Evolutionary conservation across 139 green algal genomes (phyloP).

Genomic region (Volvox africanus): DNA sequence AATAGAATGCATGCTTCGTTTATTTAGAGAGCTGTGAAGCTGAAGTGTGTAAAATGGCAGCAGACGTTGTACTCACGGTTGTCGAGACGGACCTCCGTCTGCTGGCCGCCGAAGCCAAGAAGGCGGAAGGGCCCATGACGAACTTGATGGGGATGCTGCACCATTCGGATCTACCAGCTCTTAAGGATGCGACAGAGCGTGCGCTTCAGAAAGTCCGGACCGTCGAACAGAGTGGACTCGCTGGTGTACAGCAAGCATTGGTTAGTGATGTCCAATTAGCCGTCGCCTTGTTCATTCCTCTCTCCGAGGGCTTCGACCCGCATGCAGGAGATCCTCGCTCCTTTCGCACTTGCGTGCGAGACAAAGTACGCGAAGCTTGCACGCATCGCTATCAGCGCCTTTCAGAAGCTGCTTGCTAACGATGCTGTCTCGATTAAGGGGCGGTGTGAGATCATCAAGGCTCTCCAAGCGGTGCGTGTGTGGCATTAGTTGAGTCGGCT

Average conservation of each 20-base stretch:
- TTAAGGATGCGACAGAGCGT: constrained; percentile 82
- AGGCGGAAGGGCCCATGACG: constrained; percentile 71
- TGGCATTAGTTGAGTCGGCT: background rate
- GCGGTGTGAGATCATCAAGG: constrained; percentile 66
- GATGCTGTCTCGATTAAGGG: constrained; percentile 72
- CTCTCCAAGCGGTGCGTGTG: constrained; percentile 70
- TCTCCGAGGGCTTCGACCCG: background rate
- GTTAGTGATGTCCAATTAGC: constrained; percentile 36
- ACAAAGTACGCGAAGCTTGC: constrained; percentile 79
- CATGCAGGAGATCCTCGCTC: constrained; percentile 84
- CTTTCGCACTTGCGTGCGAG: constrained; percentile 85
- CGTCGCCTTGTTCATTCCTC: background rate
- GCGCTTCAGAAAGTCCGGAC: constrained; percentile 71
- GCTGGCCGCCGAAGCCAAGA: constrained; percentile 68
- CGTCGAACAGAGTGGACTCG: constrained; percentile 45
- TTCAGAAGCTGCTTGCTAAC: constrained; percentile 90
- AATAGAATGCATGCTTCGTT: too few relatives aligned
- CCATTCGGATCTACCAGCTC: constrained; percentile 71
- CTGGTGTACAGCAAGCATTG: constrained; percentile 58
- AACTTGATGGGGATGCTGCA: constrained; percentile 76
- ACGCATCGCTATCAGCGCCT: constrained; percentile 69
- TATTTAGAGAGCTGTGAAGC: background rate
- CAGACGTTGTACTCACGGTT: constrained; percentile 42
- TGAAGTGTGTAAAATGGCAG: background rate
- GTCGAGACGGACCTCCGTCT: constrained; percentile 78